A percentile compares a stretch with the other conserved stretches of the same genome.
phyloP scores from a whole-genome alignment of 2,329 filamentous ascomycete species.

The Sphaerulina musiva region DNA sequence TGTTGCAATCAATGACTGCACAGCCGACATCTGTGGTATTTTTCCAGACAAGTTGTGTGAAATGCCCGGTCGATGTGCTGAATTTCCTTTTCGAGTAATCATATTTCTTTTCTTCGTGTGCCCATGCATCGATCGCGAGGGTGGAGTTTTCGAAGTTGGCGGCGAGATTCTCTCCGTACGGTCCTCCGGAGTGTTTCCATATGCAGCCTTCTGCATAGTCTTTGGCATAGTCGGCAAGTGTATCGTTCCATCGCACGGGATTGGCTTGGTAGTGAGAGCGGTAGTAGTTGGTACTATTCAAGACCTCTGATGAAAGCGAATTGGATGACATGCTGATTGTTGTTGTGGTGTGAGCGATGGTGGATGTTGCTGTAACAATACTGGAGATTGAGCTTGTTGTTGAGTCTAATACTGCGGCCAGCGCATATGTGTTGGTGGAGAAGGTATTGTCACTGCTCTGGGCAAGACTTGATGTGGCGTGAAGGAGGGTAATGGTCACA shows the following conservation, averaged over 20 bases:
- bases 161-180: constrained; percentile 32
- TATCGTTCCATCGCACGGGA: constrained; percentile 26
- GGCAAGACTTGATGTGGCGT: not conserved
- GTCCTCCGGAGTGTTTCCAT: constrained; percentile 30
- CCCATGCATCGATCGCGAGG: constrained; percentile 30
- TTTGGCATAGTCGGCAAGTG: constrained; percentile 27
- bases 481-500: constrained; percentile 16
- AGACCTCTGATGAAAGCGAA: constrained; percentile 18
- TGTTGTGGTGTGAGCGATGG: not conserved
- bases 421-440: constrained; percentile 1
- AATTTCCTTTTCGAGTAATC: constrained; percentile 26
- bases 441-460: not conserved
- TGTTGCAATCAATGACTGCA: constrained; percentile 24
- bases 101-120: constrained; percentile 28
- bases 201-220: constrained; percentile 27
- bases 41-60: constrained; percentile 33
- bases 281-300: constrained; percentile 33
- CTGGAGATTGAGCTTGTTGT: not conserved
- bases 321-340: constrained; percentile 4
- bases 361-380: not conserved
- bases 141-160: constrained; percentile 22
- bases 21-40: constrained; percentile 30
- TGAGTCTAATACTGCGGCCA: constrained; percentile 4
- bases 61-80: constrained; percentile 28
- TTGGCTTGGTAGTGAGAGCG: constrained; percentile 23